These are phyloP conservation scores for Colletotrichum caudatum DNA, from an alignment of 2,329 filamentous ascomycete genomes.

Conservation along the genomic window DNA sequence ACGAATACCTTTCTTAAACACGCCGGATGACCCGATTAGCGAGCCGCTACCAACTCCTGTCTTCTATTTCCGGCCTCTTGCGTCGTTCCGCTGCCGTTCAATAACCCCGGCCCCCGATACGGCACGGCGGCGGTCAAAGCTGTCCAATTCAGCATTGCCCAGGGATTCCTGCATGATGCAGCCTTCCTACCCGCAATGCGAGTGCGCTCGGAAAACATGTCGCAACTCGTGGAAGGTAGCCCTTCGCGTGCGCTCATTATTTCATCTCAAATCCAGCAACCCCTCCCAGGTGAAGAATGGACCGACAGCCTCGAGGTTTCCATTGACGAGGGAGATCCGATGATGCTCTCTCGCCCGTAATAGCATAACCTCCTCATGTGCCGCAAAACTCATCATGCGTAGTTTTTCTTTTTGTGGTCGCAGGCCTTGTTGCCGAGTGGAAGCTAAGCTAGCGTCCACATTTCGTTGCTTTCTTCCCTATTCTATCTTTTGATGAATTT, in stretches of 20 bases:
- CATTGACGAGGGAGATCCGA: slow-evolving; percentile 13
- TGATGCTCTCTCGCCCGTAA: background rate
- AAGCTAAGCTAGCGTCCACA: background rate
- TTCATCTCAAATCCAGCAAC: slow-evolving; percentile 2
- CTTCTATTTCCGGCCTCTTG: slow-evolving; percentile 36
- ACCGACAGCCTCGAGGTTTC: background rate
- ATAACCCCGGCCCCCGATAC: slow-evolving; percentile 17
- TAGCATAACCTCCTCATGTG: no score
- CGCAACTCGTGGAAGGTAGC: background rate
- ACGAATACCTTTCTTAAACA: background rate
- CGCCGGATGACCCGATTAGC: background rate
- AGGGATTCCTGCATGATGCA: slow-evolving; percentile 3
- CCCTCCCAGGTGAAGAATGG: background rate
- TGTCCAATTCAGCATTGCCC: slow-evolving; percentile 28
- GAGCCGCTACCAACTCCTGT: slow-evolving; percentile 20
- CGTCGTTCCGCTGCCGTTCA: background rate
- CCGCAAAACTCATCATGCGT: background rate
- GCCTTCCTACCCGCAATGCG: background rate
- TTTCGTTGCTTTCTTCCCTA: slow-evolving; percentile 15
- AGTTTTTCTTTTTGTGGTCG: background rate
- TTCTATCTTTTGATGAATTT: background rate
- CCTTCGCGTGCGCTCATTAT: background rate
- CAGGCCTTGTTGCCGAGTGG: slow-evolving; percentile 1
- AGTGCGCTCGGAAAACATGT: slow-evolving; percentile 8
- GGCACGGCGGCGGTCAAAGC: slow-evolving; percentile 1